Evolutionary conservation across 805 yeast species (phyloP), one percentile per base, ranked within the genome.

Genomic region (Saccharomycopsis sp.): DNA sequence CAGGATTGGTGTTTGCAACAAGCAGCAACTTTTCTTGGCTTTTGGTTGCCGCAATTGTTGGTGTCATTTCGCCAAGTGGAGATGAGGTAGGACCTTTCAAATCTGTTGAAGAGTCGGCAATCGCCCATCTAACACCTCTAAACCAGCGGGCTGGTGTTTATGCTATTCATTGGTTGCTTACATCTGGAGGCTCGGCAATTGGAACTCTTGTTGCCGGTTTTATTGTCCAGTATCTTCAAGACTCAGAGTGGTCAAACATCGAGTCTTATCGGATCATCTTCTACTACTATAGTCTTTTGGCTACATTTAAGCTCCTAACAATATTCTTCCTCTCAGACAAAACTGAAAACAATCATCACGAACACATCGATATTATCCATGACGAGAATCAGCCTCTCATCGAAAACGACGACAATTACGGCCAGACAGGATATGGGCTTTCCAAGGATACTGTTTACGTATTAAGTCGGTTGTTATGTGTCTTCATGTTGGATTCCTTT

Each of bases 11-110:
- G 0, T 90, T 90, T 68, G 80, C 85, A n/a, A 71, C 72, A 23
- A 74, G 76, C 60, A 75, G 80, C 38, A 80, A 80, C 63, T 89
- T 75, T 68, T 67, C 72, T 63, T 62, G 86, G 1, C 73, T 90
- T 47, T 72, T 90, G 20, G 23, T 76, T 1, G 94, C 94, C 7
- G 94, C 96, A 1, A 79, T 88, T 1, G 59, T 88, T 34, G 97
- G 97, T 1, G 96, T 90, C 17, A 87, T 90, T 5, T 87, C 96
- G 1, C 94, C 96, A 1, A 83, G 89, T 29, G 96, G 97, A 23
- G 91, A 86, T 66, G 97, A 90, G 67, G 89, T 92, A 0, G 97
- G 97, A 0, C 97, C 97, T 0, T 90, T 90, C 70, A 86, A 87
- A 67, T 82, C 94, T 0, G 83, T 90, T 29, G 97, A 90, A 69